These are phyloP conservation scores for Aspergillus oerlinghausenensis DNA, from an alignment of 2,329 filamentous ascomycete genomes.

Conservation along the genomic window DNA sequence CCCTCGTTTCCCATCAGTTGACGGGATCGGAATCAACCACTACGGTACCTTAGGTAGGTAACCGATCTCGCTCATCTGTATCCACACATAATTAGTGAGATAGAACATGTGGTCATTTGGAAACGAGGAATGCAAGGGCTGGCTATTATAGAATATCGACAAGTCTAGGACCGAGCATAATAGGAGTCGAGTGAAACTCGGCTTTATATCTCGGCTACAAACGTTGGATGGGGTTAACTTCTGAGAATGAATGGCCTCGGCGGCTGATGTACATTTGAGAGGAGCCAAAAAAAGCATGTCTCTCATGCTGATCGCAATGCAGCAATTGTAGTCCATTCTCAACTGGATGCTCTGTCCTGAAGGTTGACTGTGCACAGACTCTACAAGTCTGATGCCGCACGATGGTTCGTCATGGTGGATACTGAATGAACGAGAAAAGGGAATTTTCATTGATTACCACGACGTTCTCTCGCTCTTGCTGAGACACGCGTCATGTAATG, in stretches of 20 bases:
- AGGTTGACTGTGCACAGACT: not conserved
- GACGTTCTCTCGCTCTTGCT: not conserved
- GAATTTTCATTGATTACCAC: conserved; percentile 3
- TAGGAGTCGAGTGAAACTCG: not conserved
- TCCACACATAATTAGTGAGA: not conserved
- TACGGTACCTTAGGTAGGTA: not conserved
- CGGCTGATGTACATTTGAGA: too few relatives aligned
- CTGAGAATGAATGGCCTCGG: too few relatives aligned
- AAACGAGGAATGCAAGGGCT: not conserved
- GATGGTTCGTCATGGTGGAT: not conserved
- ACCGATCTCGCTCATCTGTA: not conserved
- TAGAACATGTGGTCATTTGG: not conserved
- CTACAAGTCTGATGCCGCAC: not conserved
- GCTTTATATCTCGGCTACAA: not conserved
- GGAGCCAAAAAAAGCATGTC: too few relatives aligned
- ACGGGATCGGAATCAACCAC: not conserved
- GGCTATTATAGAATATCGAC: not conserved
- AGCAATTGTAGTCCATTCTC: not conserved
- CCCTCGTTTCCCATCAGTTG: not conserved
- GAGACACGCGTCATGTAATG: conserved; percentile 6
- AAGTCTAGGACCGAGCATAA: not conserved
- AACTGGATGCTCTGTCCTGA: not conserved
- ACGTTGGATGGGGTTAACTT: not conserved
- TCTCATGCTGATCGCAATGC: too few relatives aligned
- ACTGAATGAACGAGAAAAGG: not conserved